A percentile compares a stretch with the other conserved stretches of the same genome.
Evolutionary conservation across 192 early-diverging fungal genomes (phyloP).

Genomic region (Gigaspora rosea): DNA sequence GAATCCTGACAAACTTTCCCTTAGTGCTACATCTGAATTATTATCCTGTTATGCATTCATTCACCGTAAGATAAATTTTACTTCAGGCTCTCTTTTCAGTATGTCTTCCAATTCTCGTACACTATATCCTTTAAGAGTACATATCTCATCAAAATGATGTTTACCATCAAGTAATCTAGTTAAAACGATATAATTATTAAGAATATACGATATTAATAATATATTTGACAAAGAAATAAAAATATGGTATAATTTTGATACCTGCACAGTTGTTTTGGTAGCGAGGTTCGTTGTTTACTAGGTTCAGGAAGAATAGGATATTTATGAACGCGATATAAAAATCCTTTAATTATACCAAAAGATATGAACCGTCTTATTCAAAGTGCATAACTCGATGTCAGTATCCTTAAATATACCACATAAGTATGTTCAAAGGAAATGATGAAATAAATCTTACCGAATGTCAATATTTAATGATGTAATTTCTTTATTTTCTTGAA

Average conservation of each 20-base stretch:
- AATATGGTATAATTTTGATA: not conserved
- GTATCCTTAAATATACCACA: too few relatives aligned
- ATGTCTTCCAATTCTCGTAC: constrained; percentile 61
- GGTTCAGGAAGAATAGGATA: constrained; percentile 67
- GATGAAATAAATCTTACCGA: constrained; percentile 50
- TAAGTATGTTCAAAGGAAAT: too few relatives aligned
- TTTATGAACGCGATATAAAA: constrained; percentile 88
- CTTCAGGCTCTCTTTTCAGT: constrained; percentile 40
- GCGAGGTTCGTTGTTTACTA: not conserved
- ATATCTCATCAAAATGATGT: constrained; percentile 78
- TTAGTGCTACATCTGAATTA: too few relatives aligned
- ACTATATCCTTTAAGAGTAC: constrained; percentile 64
- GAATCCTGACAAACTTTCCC: too few relatives aligned
- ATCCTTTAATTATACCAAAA: constrained; percentile 84
- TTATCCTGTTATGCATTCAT: not conserved
- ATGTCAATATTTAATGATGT: constrained; percentile 73
- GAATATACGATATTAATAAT: not conserved
- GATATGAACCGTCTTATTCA: constrained; percentile 77
- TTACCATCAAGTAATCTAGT: constrained; percentile 56
- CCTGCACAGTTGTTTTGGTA: constrained; percentile 3
- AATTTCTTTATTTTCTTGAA: constrained; percentile 69
- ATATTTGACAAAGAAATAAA: not conserved
- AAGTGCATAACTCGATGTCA: not conserved
- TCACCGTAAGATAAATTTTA: constrained; percentile 58
- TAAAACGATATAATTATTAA: not conserved